A percentile compares a stretch with the other conserved stretches of the same genome.
These are phyloP conservation scores for Trichoderma semiorbis DNA, from an alignment of 2,329 filamentous ascomycete genomes.

Conservation along the genomic window DNA sequence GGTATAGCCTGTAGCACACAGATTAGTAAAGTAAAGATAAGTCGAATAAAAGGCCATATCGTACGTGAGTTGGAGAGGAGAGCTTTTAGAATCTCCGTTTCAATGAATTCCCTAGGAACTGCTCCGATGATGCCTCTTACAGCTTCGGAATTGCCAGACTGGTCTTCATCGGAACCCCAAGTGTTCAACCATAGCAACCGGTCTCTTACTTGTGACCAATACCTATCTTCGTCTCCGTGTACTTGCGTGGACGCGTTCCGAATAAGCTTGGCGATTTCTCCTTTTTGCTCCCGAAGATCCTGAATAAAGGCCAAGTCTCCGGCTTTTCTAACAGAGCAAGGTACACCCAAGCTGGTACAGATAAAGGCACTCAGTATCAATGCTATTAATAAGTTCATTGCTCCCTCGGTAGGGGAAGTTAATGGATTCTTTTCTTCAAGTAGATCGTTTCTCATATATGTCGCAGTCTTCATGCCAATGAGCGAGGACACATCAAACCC, in stretches of 20 bases:
- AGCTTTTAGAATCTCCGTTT: conserved; percentile 67
- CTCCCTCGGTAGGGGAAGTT: conserved; percentile 56
- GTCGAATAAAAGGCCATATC: conserved; percentile 26
- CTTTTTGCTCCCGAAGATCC: conserved; percentile 61
- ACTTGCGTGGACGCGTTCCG: conserved; percentile 47
- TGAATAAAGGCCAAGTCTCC: conserved; percentile 63
- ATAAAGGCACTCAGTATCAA: conserved; percentile 60
- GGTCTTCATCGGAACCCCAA: conserved; percentile 53
- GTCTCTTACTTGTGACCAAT: conserved; percentile 59
- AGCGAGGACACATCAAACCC: conserved; percentile 25
- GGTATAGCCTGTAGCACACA: conserved; percentile 48
- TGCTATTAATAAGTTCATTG: conserved; percentile 59
- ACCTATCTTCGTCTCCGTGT: conserved; percentile 58
- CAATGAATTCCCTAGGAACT: conserved; percentile 59
- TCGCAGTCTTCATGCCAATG: conserved; percentile 27
- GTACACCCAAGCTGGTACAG: conserved; percentile 48
- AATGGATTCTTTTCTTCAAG: conserved; percentile 59
- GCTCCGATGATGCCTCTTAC: conserved; percentile 62
- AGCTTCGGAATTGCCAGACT: conserved; percentile 27
- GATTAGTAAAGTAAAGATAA: conserved; percentile 13
- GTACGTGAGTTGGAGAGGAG: conserved; percentile 60
- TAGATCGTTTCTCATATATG: conserved; percentile 42
- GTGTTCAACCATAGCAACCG: conserved; percentile 70
- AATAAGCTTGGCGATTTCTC: conserved; percentile 57
- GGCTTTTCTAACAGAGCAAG: conserved; percentile 50